Base-by-base conservation (phyloP, 805 yeast genomes). In the Lipomyces oligophaga region DNA sequence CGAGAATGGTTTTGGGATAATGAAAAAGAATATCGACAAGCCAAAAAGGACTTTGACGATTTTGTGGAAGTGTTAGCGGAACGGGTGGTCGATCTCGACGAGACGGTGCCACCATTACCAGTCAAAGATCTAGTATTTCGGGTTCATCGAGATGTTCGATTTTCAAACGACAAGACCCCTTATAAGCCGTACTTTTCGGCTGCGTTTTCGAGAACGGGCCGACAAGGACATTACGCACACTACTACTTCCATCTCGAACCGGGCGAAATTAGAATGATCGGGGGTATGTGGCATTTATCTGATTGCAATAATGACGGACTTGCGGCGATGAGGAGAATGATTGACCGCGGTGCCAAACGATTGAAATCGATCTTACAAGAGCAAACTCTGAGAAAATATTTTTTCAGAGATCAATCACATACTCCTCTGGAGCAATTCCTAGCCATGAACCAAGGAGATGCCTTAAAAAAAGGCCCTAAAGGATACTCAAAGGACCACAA, bases 1-100 rank as follows among this genome's bases (percentile, higher is more conserved):
- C 51, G 61, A 20, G 58, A 52, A 1, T 58, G 61, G 61, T 58
- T 58, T 34, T 45, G 56, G 56, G 49, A 43, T 30, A 47, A 58
- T 32, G 59, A 58, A 30, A 38, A 43, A 2, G 55, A 57, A 10
- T 58, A 58, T 34, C 43, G 55, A 8, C 37, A 33, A 7, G 57
- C 60, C 11, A 52, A 50, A 45, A 37, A 43, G 22, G 58, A 58
- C 27, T 52, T 55, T 26, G 60, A 58, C 26, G 44, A 41, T 15
- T 58, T 58, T 33, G 35, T 49, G 10, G 58, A 52, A 30, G 38
- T 22, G 7, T 21, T 55, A 16, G 15, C 41, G 10, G 51, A 49
- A 8, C 22, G 38, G 19, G 19, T 58, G 38, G 21, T 19, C n/a
- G 32, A 37, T 25, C 46, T 51, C 18, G 61, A 58, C 41, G 48